Evolutionary conservation across 208 protist genomes (phyloP).

Genomic region (Angomonas deanei): DNA sequence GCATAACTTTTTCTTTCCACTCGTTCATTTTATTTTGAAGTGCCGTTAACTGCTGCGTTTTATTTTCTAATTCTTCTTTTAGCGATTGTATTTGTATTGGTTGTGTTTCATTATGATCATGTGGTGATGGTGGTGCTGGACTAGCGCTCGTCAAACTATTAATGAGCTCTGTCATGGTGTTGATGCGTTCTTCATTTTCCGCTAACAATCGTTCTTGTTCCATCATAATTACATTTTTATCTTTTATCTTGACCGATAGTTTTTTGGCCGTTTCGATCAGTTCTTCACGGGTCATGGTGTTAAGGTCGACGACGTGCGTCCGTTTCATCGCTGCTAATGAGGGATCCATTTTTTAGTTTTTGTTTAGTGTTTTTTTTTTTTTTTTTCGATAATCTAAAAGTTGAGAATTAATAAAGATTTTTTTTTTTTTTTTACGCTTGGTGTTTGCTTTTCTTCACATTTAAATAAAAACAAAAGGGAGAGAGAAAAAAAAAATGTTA

Average conservation of each 20-base stretch:
- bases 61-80: conserved; percentile 33
- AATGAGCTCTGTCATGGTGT: background rate
- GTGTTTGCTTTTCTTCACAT: background rate
- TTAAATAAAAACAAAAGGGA: background rate
- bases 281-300: conserved; percentile 38
- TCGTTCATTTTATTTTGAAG: conserved; percentile 21
- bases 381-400: no score
- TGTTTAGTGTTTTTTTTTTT: conserved; percentile 1
- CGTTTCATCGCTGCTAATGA: conserved; percentile 11
- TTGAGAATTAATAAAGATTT: no score
- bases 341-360: conserved; percentile 1
- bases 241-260: background rate
- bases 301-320: conserved; percentile 51
- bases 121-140: background rate
- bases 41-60: conserved; percentile 4
- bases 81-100: conserved; percentile 38
- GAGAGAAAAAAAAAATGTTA: background rate
- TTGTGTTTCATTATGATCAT: conserved; percentile 2
- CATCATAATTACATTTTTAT: conserved; percentile 2
- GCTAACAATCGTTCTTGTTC: background rate
- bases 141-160: background rate
- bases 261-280: conserved; percentile 51
- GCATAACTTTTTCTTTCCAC: conserved; percentile 34
- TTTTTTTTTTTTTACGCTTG: conserved; percentile 3
- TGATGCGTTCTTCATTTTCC: background rate